Evolutionary conservation across 768 basidiomycete genomes (phyloP).

Genomic region (Amanita pallidorosea): DNA sequence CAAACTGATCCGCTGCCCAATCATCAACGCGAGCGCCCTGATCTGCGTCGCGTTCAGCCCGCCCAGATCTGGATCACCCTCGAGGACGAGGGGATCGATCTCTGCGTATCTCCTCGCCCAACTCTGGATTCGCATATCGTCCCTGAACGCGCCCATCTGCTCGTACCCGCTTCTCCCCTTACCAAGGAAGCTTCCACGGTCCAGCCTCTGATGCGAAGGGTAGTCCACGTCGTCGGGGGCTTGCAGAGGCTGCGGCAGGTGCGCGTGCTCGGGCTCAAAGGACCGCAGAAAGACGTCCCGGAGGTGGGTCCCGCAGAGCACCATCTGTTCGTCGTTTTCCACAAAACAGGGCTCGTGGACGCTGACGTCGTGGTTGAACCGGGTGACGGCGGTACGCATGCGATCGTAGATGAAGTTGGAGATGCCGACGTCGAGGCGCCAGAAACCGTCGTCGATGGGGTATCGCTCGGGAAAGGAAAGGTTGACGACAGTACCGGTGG

Average conservation of each 20-base stretch:
- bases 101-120: conserved; percentile 68
- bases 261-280: conserved; percentile 27
- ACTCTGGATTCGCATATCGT: conserved; percentile 68
- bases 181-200: conserved; percentile 16
- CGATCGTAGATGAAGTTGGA: conserved; percentile 57
- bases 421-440: conserved; percentile 64
- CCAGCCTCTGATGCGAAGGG: conserved; percentile 24
- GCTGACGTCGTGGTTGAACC: conserved; percentile 44
- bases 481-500: conserved; percentile 39
- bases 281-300: conserved; percentile 60
- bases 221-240: conserved; percentile 27
- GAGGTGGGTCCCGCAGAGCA: conserved; percentile 60
- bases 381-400: conserved; percentile 56
- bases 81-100: conserved; percentile 48
- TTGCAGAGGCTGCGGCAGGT: conserved; percentile 24
- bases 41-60: conserved; percentile 70
- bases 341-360: conserved; percentile 22
- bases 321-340: conserved; percentile 30
- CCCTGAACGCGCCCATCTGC: conserved; percentile 43
- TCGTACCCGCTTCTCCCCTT: conserved; percentile 6
- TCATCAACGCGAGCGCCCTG: conserved; percentile 78
- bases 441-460: conserved; percentile 34
- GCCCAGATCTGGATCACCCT: conserved; percentile 65
- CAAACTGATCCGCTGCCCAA: conserved; percentile 66
- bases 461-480: conserved; percentile 44